Evolutionary conservation across 1,284 basidiomycete genomes (phyloP), one percentile per base, ranked within the genome.

Genomic region (Trametes pubescens): DNA sequence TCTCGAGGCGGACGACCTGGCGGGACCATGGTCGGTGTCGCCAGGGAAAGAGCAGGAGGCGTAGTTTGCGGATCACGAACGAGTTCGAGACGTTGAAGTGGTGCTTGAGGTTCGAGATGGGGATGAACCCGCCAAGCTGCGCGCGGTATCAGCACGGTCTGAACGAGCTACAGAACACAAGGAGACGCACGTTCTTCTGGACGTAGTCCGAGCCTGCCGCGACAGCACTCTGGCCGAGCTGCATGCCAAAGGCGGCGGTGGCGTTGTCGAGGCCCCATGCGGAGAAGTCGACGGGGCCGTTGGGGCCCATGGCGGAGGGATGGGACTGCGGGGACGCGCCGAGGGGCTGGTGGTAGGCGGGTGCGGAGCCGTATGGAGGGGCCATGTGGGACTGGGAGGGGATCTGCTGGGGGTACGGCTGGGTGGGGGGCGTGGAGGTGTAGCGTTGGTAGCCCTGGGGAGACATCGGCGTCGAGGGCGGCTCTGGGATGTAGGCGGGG

Each of bases 31-130:
- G 90, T 65, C 86, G 88, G 74, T 99, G 96, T 47, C 90, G 80
- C 98, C 98, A 99, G 0, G 98, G 98, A 72, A 98, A 99, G 47
- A 99, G 81, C n/a, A 99, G 83, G 29, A 99, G 82, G 18, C 88
- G 87, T 4, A 99, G 82, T 76, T 99, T 99, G 73, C 87, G 86
- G 40, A 99, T 88, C 51, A 99, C 97, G 75, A 99, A 99, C 1
- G 90, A 92, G 76, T 98, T 99, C 24, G 95, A 96, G 16, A 99
- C 98, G 75, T 98, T 96, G 80, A 99, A 99, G 73, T 95, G 93
- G 73, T 96, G 92, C 75, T 98, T 98, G 63, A 99, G 83, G 44
- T 90, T 84, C 16, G 88, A 84, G 18, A 91, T 79, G 1, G 94
- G 95, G 66, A 93, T 82, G 58, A 94, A 82, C 10, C 91, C 87